These are phyloP conservation scores for Gaeumannomyces sp. DNA, from an alignment of 2,329 filamentous ascomycete genomes.

Conservation along the genomic window DNA sequence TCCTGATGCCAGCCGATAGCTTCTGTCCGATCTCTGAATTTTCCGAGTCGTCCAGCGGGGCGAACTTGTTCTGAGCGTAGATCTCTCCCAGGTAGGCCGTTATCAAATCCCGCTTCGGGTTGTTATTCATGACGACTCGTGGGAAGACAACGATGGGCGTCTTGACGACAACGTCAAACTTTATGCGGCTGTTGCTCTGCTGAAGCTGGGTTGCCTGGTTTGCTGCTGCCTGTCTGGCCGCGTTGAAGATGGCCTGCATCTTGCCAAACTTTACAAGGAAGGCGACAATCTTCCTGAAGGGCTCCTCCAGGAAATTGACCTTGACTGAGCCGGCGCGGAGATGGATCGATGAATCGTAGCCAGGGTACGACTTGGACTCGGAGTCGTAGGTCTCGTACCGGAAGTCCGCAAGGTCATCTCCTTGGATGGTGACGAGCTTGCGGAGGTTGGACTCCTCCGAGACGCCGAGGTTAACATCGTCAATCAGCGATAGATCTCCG, in stretches of 20 bases:
- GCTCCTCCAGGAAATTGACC: constrained; percentile 94
- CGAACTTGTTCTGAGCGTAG: constrained; percentile 91
- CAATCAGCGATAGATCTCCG: constrained; percentile 80
- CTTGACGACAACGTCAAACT: constrained; percentile 88
- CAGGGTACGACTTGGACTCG: constrained; percentile 71
- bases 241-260: constrained; percentile 99
- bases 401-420: constrained; percentile 92
- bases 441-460: constrained; percentile 74
- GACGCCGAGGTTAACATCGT: constrained; percentile 90
- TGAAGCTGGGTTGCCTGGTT: constrained; percentile 92
- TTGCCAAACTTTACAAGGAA: constrained; percentile 98
- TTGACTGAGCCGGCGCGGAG: constrained; percentile 92
- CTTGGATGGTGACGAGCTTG: constrained; percentile 88
- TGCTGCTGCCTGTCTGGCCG: constrained; percentile 86
- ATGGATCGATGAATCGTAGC: constrained; percentile 88
- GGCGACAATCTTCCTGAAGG: constrained; percentile 95
- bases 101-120: constrained; percentile 69
- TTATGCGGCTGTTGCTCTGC: constrained; percentile 81
- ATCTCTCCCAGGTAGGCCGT: constrained; percentile 96
- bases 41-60: constrained; percentile 71
- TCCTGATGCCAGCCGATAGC: constrained; percentile 82
- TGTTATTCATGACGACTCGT: constrained; percentile 63
- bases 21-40: constrained; percentile 76
- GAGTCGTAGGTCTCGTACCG: constrained; percentile 93
- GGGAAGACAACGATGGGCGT: constrained; percentile 97